Base-by-base conservation (phyloP, 2,329 filamentous ascomycete genomes). In the Zopfia rhizophila region DNA sequence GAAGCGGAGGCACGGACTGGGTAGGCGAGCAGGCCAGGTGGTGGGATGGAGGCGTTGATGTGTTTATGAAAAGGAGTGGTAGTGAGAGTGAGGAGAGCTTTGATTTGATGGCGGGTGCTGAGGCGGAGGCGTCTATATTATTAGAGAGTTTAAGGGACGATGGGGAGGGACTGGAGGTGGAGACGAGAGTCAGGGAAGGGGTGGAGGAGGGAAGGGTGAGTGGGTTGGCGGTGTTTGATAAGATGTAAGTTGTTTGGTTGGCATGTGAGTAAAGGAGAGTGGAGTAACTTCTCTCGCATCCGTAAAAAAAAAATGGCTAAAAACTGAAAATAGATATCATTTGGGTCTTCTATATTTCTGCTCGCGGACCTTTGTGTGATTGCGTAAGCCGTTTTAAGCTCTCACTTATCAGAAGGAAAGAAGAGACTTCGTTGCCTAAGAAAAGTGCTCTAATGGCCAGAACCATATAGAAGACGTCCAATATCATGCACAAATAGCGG, bases 71-170 rank as follows among this genome's bases (percentile, higher is more conserved):
- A 37, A 66, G 61, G 47, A 62, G 57, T 30, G 65, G 56, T n/a
- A 61, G 63, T 31, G 51, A 60, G 33, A 65, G 60, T 39, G 64
- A 65, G 45, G 57, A 73, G 60, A 77, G 74, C 50, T 79, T 77
- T 35, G 75, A 78, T 50, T 56, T 76, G 51, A 70, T 79, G 70
- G 72, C 72, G 14, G 72, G 71, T 3, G 70, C 74, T 0, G 76
- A 78, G 55, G 73, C 72, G 0, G 74, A 77, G 51, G 55, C 57
- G 10, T 68, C 62, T 14, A 50, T 70, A 3, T 13, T 72, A 6
- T 38, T 70, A 4, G 67, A 70, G 39, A 60, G 63, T 16, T 29
- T 64, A 47, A 52, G 58, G 13, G 61, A 66, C 29, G 65, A 63
- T 29, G 11, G 16, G 13, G 48, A 33, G 25, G 48, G 35, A 37